These are phyloP conservation scores for Rhodotorula sp. DNA, from an alignment of 1,284 basidiomycete species.

Conservation along the genomic window DNA sequence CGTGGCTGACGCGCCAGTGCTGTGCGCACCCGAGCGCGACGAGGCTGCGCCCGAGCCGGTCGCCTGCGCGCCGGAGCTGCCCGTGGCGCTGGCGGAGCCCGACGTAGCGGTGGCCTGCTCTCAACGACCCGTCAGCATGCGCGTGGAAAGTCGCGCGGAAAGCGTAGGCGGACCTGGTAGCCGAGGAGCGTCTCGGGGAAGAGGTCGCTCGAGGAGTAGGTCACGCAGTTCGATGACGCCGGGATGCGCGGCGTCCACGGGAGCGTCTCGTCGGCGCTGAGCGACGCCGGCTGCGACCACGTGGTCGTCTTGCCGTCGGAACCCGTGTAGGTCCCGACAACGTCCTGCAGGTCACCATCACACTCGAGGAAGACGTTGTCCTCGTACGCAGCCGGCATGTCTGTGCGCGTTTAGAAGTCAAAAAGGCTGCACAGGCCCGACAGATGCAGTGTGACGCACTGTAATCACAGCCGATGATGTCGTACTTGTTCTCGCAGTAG, in stretches of 20 bases:
- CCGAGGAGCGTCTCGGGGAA: slow-evolving; percentile 51
- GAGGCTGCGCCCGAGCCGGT: slow-evolving; percentile 7
- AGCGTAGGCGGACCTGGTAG: slow-evolving; percentile 17
- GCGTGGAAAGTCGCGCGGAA: too few relatives aligned
- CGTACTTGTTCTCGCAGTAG: slow-evolving; percentile 54
- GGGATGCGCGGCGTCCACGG: slow-evolving; percentile 66
- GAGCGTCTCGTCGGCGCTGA: slow-evolving; percentile 60
- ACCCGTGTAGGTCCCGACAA: slow-evolving; percentile 58
- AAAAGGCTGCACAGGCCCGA: rapidly evolving
- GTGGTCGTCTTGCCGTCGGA: slow-evolving; percentile 16
- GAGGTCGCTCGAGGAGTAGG: slow-evolving; percentile 60
- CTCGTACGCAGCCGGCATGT: slow-evolving; percentile 64
- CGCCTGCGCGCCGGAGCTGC: slow-evolving; percentile 29
- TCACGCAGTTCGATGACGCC: slow-evolving; percentile 64
- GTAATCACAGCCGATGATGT: slow-evolving; percentile 68
- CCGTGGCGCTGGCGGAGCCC: background rate
- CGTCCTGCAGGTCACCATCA: slow-evolving; percentile 64
- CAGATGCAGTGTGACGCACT: slow-evolving; percentile 44
- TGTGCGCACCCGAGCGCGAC: background rate
- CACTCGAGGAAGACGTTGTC: slow-evolving; percentile 64
- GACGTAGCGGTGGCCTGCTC: background rate
- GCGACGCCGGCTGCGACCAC: slow-evolving; percentile 55
- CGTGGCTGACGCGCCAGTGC: background rate
- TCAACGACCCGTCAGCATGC: background rate
- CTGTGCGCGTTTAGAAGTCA: background rate